phyloP scores from a whole-genome alignment of 1,284 basidiomycete species.

The Puccinia horiana region DNA sequence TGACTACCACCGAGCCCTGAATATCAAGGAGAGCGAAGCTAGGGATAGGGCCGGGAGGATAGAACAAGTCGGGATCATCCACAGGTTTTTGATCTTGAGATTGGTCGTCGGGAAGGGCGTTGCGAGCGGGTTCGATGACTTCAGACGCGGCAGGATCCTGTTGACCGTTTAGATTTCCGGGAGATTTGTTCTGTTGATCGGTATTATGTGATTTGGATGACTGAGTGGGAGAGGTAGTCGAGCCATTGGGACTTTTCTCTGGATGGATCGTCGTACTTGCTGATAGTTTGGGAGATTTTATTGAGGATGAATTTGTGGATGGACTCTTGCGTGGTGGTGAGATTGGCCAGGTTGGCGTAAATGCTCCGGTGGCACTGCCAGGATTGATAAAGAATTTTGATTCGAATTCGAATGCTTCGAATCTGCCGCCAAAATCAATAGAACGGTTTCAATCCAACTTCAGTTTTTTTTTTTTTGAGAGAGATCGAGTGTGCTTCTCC shows the following conservation, averaged over 20 bases:
- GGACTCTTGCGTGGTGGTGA: conserved; percentile 17
- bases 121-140: not conserved
- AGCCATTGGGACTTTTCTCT: conserved; percentile 30
- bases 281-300: conserved; percentile 30
- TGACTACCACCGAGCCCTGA: conserved; percentile 89
- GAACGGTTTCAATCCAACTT: not conserved
- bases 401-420: conserved; percentile 89
- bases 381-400: conserved; percentile 94
- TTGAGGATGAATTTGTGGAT: not conserved
- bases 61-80: conserved; percentile 19
- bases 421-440: conserved; percentile 63
- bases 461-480: not conserved
- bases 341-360: conserved; percentile 35
- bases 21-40: conserved; percentile 93
- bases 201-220: not conserved
- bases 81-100: conserved; percentile 7
- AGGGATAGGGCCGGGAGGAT: conserved; percentile 65
- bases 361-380: conserved; percentile 91
- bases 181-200: not conserved
- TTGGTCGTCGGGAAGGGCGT: not conserved
- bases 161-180: not conserved
- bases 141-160: not conserved
- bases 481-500: not conserved
- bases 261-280: not conserved
- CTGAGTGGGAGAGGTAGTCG: not conserved